These are phyloP conservation scores for Lippia alba DNA, from an alignment of 305 asterid species.

Conservation along the genomic window DNA sequence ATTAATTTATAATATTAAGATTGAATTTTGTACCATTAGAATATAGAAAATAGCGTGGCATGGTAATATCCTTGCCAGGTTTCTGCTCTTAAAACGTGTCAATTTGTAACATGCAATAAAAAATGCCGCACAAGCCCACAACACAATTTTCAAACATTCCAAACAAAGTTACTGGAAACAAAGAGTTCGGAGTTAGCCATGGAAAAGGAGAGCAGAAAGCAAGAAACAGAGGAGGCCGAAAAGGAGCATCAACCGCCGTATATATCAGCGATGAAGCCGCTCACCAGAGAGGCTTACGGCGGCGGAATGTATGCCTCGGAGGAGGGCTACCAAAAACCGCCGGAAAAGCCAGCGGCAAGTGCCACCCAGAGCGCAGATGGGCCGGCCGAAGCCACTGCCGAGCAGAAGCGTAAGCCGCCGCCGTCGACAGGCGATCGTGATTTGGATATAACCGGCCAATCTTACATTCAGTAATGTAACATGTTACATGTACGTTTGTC, in stretches of 20 bases:
- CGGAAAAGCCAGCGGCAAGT: constrained; percentile 56
- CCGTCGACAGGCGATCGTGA: constrained; percentile 79
- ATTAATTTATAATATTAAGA: no score
- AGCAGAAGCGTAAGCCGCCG: constrained; percentile 62
- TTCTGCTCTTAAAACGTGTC: constrained; percentile 14
- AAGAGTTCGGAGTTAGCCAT: no score
- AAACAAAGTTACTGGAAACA: background rate
- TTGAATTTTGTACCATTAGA: no score
- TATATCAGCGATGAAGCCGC: constrained; percentile 65
- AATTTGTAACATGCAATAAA: background rate
- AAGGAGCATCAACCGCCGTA: no score
- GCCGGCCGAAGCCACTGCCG: constrained; percentile 47
- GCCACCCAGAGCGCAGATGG: constrained; percentile 85
- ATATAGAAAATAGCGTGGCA: constrained; percentile 13
- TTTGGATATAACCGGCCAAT: constrained; percentile 76
- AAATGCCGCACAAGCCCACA: background rate
- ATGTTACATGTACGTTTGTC: no score
- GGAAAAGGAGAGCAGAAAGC: no score
- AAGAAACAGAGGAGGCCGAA: no score
- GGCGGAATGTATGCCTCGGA: constrained; percentile 79
- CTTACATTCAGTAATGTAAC: constrained; percentile 60
- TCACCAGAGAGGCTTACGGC: constrained; percentile 68
- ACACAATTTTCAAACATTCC: background rate
- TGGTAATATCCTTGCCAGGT: constrained; percentile 22
- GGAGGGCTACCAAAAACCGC: constrained; percentile 35